Evolutionary conservation across 345 rosid species (phyloP), one percentile per base, ranked within the genome.

Genomic region (Erodium maritimum): DNA sequence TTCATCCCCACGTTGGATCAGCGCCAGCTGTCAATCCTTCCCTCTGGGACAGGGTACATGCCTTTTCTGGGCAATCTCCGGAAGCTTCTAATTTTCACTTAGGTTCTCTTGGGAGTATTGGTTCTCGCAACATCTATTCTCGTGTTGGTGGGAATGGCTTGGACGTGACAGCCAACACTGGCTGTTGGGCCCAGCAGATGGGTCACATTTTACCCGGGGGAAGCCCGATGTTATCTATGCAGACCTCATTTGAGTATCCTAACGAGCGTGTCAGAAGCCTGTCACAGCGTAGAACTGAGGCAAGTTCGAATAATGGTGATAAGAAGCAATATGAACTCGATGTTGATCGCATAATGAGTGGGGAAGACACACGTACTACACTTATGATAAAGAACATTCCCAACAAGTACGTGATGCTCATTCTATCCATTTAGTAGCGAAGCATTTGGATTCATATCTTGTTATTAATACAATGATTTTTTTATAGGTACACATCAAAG

Each of bases 1-100:
- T 79, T 69, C 77, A 75, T 68, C 96, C 80, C 67, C 91, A 78
- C 55, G 78, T 87, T 62, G 95, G 97, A 68, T 94, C 99, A 24
- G 91, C 90, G 4, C 96, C 95, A 29, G 75, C 85, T 56, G 75
- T 79, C 60, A 82, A 81, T 73, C 77, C 82, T 29, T 78, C 87
- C 63, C 64, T 80, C 63, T 93, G 96, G 99, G 91, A 93, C 52
- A 79, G 86, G 72, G 80, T 77, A 58, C 89, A 66, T 50, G 68
- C 83, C 25, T 86, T 73, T 75, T 76, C 70, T 25, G 89, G 82
- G 58, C 95, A 87, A 65, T 89, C 95, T 66, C 86, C 86, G n/a
- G 91, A 89, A 52, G 61, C 82, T 58, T 67, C 87, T 60, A 78
- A 79, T 69, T 84, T 87, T 66, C 88, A 80, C 75, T 62, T 84